phyloP scores from a whole-genome alignment of 169 alveolate species.

The Plasmodium fragile region DNA sequence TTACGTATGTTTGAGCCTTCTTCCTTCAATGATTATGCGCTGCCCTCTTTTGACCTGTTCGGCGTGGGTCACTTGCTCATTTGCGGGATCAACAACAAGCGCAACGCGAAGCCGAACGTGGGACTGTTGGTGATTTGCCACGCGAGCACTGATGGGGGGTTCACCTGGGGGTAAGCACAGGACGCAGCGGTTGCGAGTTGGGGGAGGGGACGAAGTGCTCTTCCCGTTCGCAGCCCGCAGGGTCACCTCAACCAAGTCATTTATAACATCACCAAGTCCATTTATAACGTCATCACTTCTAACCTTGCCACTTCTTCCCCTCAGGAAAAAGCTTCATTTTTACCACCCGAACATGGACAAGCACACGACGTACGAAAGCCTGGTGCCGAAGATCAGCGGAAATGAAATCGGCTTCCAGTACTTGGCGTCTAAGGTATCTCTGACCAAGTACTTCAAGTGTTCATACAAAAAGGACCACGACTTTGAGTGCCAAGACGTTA shows the following conservation, averaged over 20 bases:
- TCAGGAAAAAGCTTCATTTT: background rate
- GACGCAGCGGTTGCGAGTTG: background rate
- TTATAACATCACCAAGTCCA: too few species aligned
- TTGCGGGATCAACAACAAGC: slow-evolving; percentile 29
- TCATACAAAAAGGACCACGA: background rate
- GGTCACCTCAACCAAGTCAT: background rate
- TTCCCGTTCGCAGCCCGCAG: background rate
- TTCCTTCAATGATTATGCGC: slow-evolving; percentile 20
- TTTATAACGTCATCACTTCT: background rate
- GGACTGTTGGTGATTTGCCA: slow-evolving; percentile 9
- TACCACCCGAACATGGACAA: background rate
- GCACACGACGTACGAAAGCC: background rate
- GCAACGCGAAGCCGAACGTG: background rate
- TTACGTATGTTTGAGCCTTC: background rate
- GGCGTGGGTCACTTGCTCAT: slow-evolving; percentile 18
- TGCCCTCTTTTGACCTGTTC: background rate
- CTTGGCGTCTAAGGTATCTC: background rate
- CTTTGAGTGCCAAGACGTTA: slow-evolving; percentile 19
- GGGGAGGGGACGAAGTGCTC: background rate
- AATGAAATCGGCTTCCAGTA: slow-evolving; percentile 52
- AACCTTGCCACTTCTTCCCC: background rate
- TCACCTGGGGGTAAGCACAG: slow-evolving; percentile 24
- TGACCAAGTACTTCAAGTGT: slow-evolving; percentile 15
- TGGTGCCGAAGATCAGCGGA: slow-evolving; percentile 28
- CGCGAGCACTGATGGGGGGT: slow-evolving; percentile 21